Conservation (phyloP, 805 yeast genomes). For the Kregervanrija delftensis region DNA sequence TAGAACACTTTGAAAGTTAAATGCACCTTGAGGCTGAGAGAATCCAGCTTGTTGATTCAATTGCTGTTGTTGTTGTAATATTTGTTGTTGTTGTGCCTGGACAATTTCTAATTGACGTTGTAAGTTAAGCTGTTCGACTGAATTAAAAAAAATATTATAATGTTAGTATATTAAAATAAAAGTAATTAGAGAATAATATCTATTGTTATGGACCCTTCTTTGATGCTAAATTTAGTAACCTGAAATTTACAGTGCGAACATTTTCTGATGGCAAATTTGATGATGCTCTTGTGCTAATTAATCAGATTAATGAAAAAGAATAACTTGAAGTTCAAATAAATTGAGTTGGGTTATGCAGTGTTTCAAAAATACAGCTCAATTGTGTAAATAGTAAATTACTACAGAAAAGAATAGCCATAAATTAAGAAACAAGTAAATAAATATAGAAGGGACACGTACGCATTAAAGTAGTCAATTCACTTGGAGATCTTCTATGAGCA, state of each 20-base stretch:
- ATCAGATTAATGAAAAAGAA: too few species aligned
- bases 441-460: constrained; percentile 33
- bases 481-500: constrained; percentile 96
- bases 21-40: constrained; percentile 13
- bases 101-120: constrained; percentile 91
- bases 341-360: not conserved
- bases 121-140: constrained; percentile 75
- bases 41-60: constrained; percentile 23
- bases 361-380: not conserved
- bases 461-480: constrained; percentile 89
- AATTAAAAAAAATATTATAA: not conserved
- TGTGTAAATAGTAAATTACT: not conserved
- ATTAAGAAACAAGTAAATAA: not conserved
- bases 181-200: not conserved
- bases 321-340: too few species aligned
- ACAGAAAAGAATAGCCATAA: not conserved
- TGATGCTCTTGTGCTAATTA: too few species aligned
- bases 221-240: too few species aligned
- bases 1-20: constrained; percentile 18
- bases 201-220: too few species aligned
- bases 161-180: not conserved
- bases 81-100: constrained; percentile 87
- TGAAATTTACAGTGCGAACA: too few species aligned
- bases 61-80: constrained; percentile 63
- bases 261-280: too few species aligned